These are phyloP conservation scores for Cyclospora cayetanensis DNA, from an alignment of 169 alveolate genomes.

Conservation along the genomic window DNA sequence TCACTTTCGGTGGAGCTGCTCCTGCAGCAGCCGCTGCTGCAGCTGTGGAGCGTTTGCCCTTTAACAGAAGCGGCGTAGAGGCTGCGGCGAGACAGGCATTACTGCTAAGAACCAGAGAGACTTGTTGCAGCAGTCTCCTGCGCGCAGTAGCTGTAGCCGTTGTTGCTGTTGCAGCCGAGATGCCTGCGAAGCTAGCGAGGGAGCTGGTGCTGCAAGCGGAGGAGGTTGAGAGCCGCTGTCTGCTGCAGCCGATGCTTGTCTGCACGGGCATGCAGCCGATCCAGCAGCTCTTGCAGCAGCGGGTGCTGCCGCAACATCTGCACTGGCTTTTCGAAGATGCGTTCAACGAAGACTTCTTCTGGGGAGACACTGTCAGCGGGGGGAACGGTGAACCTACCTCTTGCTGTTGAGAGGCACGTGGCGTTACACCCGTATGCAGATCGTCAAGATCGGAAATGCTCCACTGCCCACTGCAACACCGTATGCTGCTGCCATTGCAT, in stretches of 20 bases:
- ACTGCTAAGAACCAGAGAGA: not conserved
- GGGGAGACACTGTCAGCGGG: not conserved
- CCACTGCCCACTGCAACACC: not conserved
- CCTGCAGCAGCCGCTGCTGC: conserved; percentile 56
- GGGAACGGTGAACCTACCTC: not conserved
- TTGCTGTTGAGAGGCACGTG: conserved; percentile 15
- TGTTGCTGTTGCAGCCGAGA: conserved; percentile 1
- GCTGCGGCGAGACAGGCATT: conserved; percentile 19
- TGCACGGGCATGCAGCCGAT: not conserved
- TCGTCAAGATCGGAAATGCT: not conserved
- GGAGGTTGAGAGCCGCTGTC: not conserved
- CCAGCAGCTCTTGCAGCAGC: conserved; percentile 54
- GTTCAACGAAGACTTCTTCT: not conserved
- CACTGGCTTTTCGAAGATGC: not conserved
- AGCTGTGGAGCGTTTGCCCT: not conserved
- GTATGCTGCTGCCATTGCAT: conserved; percentile 27
- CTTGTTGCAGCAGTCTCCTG: conserved; percentile 19
- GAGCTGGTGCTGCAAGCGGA: conserved; percentile 21
- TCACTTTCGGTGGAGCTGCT: conserved; percentile 7
- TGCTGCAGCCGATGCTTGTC: not conserved
- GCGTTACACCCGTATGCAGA: conserved; percentile 5
- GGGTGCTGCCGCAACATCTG: not conserved
- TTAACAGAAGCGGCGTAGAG: not conserved
- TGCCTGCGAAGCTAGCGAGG: conserved; percentile 1
- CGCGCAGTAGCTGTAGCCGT: not conserved